These are phyloP conservation scores for Malassezia brasiliensis DNA, from an alignment of 1,284 basidiomycete species.

Conservation along the genomic window DNA sequence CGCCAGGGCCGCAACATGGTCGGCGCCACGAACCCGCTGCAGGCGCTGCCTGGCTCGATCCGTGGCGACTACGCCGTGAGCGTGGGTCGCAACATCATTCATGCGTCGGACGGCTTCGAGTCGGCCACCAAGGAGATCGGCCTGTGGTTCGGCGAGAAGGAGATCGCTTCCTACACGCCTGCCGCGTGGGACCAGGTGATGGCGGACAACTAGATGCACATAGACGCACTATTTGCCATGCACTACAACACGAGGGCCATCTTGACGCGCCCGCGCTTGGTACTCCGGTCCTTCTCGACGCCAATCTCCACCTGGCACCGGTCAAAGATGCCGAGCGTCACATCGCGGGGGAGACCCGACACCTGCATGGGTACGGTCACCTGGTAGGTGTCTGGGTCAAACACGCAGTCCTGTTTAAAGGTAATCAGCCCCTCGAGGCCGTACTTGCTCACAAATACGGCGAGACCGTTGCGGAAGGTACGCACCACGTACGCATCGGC, in stretches of 20 bases:
- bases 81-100: constrained; percentile 51
- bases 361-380: constrained; percentile 59
- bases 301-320: constrained; percentile 78
- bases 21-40: constrained; percentile 41
- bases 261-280: constrained; percentile 80
- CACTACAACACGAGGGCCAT: constrained; percentile 61
- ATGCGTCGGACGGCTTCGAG: constrained; percentile 52
- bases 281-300: constrained; percentile 88
- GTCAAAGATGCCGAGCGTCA: constrained; percentile 62
- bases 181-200: constrained; percentile 42
- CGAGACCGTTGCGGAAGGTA: constrained; percentile 85
- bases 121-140: constrained; percentile 52
- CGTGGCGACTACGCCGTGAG: constrained; percentile 38
- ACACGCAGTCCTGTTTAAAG: constrained; percentile 77
- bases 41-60: constrained; percentile 34
- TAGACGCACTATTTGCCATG: not conserved
- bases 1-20: constrained; percentile 42
- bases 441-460: constrained; percentile 87
- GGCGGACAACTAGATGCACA: constrained; percentile 27
- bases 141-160: constrained; percentile 51
- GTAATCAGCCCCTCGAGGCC: constrained; percentile 88
- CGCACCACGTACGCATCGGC: constrained; percentile 76
- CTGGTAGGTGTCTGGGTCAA: constrained; percentile 82
- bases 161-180: constrained; percentile 50
- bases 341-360: constrained; percentile 23